A percentile compares a stretch with the other conserved stretches of the same genome.
Conservation (phyloP, 2,329 filamentous ascomycete species). For the Bimuria novae-zelandiae region DNA sequence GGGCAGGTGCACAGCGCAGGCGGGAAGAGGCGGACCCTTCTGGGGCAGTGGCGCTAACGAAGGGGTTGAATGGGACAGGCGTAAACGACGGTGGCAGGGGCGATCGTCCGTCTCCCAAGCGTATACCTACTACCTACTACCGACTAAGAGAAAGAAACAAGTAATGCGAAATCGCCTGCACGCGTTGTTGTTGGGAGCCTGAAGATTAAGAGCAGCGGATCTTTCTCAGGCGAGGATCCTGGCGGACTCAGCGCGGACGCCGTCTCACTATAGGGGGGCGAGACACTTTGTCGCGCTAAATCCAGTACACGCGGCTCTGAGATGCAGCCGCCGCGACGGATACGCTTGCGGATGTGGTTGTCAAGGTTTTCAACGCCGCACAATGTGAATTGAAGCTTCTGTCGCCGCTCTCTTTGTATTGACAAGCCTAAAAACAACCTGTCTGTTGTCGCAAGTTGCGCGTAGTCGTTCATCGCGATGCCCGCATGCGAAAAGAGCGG, state of each 20-base stretch:
- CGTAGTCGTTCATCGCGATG: neutral
- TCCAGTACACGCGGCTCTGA: slow-evolving; percentile 28
- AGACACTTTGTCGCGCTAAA: slow-evolving; percentile 35
- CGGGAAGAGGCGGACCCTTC: slow-evolving; percentile 32
- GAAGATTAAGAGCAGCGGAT: slow-evolving; percentile 30
- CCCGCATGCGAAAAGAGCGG: slow-evolving; percentile 12
- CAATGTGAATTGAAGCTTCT: neutral
- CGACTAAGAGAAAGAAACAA: neutral
- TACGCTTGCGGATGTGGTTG: slow-evolving; percentile 1
- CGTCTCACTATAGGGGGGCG: slow-evolving; percentile 36
- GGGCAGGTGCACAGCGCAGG: slow-evolving; percentile 33
- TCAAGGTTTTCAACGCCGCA: too few species aligned
- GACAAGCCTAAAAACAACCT: neutral
- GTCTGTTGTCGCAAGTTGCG: neutral
- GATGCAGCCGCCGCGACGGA: slow-evolving; percentile 5
- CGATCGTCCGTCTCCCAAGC: slow-evolving; percentile 35
- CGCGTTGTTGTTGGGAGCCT: slow-evolving; percentile 25
- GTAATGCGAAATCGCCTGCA: neutral
- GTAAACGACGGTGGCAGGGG: slow-evolving; percentile 37
- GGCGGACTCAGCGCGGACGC: slow-evolving; percentile 23
- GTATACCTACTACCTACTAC: slow-evolving; percentile 8
- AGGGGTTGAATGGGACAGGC: slow-evolving; percentile 18
- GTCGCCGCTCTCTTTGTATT: neutral
- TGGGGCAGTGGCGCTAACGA: slow-evolving; percentile 23
- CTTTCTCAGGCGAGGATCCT: slow-evolving; percentile 20